phyloP scores from a whole-genome alignment of 352 stramenopile genomes.

The Lagenidium giganteum region DNA sequence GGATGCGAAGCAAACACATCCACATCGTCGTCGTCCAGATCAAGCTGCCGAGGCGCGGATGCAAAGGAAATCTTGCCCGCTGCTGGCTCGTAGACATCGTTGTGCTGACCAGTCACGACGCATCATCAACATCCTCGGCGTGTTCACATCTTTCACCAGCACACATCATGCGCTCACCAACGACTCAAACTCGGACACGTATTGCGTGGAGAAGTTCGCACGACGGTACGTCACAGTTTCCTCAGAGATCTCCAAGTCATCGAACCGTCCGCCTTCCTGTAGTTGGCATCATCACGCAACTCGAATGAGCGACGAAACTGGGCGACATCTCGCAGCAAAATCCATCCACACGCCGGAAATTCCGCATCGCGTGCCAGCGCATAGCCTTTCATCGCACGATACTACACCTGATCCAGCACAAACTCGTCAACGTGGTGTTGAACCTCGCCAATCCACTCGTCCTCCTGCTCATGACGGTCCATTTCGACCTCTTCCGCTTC shows the following conservation, averaged over 20 bases:
- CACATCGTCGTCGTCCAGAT: too few species aligned
- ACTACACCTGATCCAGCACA: slow-evolving; percentile 60
- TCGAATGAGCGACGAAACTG: background rate
- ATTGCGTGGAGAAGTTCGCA: slow-evolving; percentile 31
- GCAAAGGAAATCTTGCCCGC: too few species aligned
- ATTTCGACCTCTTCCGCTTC: slow-evolving; percentile 38
- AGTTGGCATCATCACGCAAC: slow-evolving; percentile 11
- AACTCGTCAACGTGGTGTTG: slow-evolving; percentile 42
- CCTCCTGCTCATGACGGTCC: slow-evolving; percentile 54
- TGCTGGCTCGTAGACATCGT: too few species aligned
- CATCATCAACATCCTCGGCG: too few species aligned
- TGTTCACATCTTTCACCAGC: background rate
- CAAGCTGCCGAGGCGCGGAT: too few species aligned
- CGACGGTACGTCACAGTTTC: slow-evolving; percentile 66
- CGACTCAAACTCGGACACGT: slow-evolving; percentile 50
- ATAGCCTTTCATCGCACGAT: too few species aligned
- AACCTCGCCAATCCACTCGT: slow-evolving; percentile 61
- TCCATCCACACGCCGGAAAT: slow-evolving; percentile 4
- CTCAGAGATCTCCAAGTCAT: slow-evolving; percentile 33
- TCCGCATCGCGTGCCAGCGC: too few species aligned
- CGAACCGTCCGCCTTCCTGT: slow-evolving; percentile 41
- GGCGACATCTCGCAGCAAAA: background rate
- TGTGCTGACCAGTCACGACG: too few species aligned
- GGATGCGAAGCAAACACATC: too few species aligned
- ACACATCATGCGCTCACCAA: slow-evolving; percentile 26